Percentiles rank a stretch among this genome's conserved stretches.
phyloP scores from a whole-genome alignment of 75 land plant genomes.

The Cryptomeria japonica region DNA sequence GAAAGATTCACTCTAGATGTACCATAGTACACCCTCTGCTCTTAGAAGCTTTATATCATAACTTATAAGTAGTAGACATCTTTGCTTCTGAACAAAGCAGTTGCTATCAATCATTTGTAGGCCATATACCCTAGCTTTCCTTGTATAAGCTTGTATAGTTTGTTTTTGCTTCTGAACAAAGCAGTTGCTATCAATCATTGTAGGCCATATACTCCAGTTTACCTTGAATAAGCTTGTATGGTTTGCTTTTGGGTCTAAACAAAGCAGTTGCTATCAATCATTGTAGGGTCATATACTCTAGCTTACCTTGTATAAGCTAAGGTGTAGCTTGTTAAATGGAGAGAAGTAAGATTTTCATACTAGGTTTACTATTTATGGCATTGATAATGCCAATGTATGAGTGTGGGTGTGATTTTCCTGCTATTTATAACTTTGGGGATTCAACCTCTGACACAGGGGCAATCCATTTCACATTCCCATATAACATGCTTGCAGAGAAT shows the following conservation, averaged over 20 bases:
- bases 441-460: constrained; percentile 32
- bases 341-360: not conserved
- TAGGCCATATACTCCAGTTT: not conserved
- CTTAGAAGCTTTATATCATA: not conserved
- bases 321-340: not conserved
- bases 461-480: constrained; percentile 21
- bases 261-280: not conserved
- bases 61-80: not conserved
- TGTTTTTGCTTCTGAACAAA: not conserved
- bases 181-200: not conserved
- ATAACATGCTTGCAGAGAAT: constrained; percentile 3
- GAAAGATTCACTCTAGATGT: not conserved
- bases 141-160: not conserved
- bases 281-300: not conserved
- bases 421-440: constrained; percentile 32
- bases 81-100: not conserved
- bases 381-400: not conserved
- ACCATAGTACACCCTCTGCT: not conserved
- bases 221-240: not conserved
- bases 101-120: not conserved
- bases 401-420: constrained; percentile 21
- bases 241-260: not conserved
- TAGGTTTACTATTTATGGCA: not conserved
- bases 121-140: not conserved
- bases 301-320: not conserved